A percentile compares a stretch with the other conserved stretches of the same genome.
phyloP scores from a whole-genome alignment of 2,329 filamentous ascomycete genomes.

The Fusarium nygamai region DNA sequence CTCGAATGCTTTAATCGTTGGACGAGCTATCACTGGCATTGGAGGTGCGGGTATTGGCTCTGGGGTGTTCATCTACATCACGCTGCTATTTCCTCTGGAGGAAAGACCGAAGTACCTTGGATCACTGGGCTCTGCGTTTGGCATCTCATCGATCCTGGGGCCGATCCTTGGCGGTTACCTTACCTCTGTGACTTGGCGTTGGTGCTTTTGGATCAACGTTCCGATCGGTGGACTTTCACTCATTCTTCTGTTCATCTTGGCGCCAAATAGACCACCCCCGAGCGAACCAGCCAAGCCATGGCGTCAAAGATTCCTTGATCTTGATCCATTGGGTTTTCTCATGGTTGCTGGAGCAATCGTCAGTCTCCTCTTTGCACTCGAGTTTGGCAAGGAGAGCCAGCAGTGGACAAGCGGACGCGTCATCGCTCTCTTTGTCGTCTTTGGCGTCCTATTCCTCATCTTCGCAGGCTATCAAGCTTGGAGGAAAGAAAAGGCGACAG shows the following conservation, averaged over 20 bases:
- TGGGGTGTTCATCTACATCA: constrained; percentile 12
- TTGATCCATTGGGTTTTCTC: constrained; percentile 8
- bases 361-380: constrained; percentile 14
- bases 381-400: constrained; percentile 7
- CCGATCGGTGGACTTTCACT: constrained; percentile 17
- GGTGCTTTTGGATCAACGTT: constrained; percentile 32
- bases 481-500: constrained; percentile 7
- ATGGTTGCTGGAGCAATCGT: constrained; percentile 16
- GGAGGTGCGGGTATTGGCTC: constrained; percentile 25
- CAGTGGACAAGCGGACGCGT: not conserved
- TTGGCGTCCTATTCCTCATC: not conserved
- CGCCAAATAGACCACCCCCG: constrained; percentile 1
- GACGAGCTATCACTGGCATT: constrained; percentile 16
- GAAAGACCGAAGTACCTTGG: constrained; percentile 22
- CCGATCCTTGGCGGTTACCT: constrained; percentile 24
- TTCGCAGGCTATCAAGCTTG: constrained; percentile 15
- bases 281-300: not conserved
- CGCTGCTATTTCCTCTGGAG: constrained; percentile 1
- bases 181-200: constrained; percentile 19
- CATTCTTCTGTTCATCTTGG: not conserved
- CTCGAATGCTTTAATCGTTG: constrained; percentile 15
- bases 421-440: constrained; percentile 12
- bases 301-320: constrained; percentile 9
- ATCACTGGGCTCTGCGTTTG: not conserved
- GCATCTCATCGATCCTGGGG: constrained; percentile 5